phyloP scores from a whole-genome alignment of 257 asterid species.

The Plantago elongata region DNA sequence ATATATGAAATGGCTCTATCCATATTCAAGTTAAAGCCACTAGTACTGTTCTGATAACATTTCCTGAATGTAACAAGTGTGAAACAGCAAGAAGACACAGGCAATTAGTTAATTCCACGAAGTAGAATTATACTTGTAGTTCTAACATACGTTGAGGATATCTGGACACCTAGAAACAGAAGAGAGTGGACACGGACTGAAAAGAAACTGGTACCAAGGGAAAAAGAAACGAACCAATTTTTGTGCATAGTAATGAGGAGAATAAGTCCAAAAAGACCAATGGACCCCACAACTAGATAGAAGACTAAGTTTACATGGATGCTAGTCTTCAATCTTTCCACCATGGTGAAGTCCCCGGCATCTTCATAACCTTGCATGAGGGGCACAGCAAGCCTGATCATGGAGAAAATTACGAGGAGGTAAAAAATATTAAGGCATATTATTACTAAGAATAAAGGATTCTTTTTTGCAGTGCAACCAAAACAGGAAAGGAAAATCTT shows the following conservation, averaged over 20 bases:
- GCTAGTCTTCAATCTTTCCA: conserved; percentile 94
- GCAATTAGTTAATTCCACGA: not conserved
- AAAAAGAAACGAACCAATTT: conserved; percentile 54
- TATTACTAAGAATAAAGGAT: not conserved
- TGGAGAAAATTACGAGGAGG: conserved; percentile 18
- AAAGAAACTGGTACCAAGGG: conserved; percentile 20
- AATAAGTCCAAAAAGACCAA: conserved; percentile 92
- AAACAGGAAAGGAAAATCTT: no score
- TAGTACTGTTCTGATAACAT: no score
- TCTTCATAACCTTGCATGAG: conserved; percentile 99
- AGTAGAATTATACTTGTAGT: conserved; percentile 13
- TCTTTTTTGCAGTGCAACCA: no score
- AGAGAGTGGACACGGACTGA: conserved; percentile 11
- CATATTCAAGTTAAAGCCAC: no score
- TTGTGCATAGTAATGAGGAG: conserved; percentile 74
- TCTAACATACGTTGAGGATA: conserved; percentile 17
- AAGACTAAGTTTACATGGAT: conserved; percentile 86
- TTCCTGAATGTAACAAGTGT: no score
- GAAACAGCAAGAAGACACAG: no score
- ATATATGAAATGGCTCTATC: no score
- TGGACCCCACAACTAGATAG: conserved; percentile 77
- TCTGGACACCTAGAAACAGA: conserved; percentile 7
- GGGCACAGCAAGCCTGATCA: conserved; percentile 93
- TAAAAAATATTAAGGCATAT: not conserved
- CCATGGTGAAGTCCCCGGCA: conserved; percentile 90